These are phyloP conservation scores for Schoenoplectus triqueter DNA, from an alignment of 202 grass and related monocot species.

Conservation along the genomic window DNA sequence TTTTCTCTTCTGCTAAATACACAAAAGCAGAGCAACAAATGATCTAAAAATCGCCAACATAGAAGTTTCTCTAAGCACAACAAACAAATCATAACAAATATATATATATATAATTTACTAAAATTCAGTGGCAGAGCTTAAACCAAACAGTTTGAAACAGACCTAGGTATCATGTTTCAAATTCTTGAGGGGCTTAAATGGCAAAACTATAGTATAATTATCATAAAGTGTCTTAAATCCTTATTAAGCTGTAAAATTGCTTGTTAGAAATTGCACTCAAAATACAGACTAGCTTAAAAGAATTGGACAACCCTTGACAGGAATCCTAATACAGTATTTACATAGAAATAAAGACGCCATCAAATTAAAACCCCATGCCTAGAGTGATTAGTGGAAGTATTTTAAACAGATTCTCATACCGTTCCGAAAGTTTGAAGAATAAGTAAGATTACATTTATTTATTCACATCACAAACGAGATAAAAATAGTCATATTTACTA, in stretches of 20 bases:
- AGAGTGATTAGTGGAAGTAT: not conserved
- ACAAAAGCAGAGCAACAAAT: conserved; percentile 3
- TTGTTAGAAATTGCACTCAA: not conserved
- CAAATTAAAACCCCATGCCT: not conserved
- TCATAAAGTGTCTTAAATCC: too few relatives aligned
- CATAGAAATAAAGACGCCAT: conserved; percentile 1
- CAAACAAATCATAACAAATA: conserved; percentile 9
- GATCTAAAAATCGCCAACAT: not conserved
- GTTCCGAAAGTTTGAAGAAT: not conserved
- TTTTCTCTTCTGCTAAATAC: conserved; percentile 40
- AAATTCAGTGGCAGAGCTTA: too few relatives aligned
- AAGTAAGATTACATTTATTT: not conserved
- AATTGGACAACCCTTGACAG: not conserved
- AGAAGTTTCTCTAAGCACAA: not conserved
- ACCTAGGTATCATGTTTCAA: too few relatives aligned
- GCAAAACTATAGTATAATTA: too few relatives aligned
- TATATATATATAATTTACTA: not conserved
- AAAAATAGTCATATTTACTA: not conserved
- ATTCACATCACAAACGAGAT: conserved; percentile 23
- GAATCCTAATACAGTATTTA: not conserved
- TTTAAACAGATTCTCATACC: not conserved
- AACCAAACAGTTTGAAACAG: too few relatives aligned
- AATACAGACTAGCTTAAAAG: not conserved
- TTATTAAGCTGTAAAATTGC: too few relatives aligned
- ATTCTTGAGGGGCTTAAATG: too few relatives aligned